Percentiles rank a stretch among this genome's conserved stretches.
These are phyloP conservation scores for Plasmodium inui DNA, from an alignment of 169 alveolate species.

Conservation along the genomic window DNA sequence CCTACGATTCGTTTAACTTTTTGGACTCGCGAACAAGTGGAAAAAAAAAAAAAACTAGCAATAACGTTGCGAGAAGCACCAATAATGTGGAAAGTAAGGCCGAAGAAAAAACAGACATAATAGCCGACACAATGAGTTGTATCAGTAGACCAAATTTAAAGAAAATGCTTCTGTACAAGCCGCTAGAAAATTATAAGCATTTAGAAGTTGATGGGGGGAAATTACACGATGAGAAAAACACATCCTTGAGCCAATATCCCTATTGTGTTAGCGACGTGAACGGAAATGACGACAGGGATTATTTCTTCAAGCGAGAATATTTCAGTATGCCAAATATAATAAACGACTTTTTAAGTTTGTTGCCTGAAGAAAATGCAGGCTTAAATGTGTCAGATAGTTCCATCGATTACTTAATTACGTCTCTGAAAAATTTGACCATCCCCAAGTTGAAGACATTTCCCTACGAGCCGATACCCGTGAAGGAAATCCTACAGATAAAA, in stretches of 20 bases:
- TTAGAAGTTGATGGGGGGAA: conserved; percentile 10
- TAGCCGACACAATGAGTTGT: conserved; percentile 11
- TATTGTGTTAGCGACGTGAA: conserved; percentile 8
- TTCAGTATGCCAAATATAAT: conserved; percentile 60
- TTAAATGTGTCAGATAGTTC: conserved; percentile 58
- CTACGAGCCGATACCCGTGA: conserved; percentile 73
- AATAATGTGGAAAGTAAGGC: not conserved
- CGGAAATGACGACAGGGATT: conserved; percentile 11
- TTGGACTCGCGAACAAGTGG: not conserved
- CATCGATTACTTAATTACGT: conserved; percentile 48
- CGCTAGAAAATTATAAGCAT: conserved; percentile 54
- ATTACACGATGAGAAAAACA: not conserved
- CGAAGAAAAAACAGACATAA: not conserved
- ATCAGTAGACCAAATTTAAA: conserved; percentile 71
- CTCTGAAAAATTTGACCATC: conserved; percentile 47
- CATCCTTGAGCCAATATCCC: not conserved
- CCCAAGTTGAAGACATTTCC: conserved; percentile 49
- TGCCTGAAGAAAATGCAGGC: conserved; percentile 55
- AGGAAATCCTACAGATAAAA: conserved; percentile 53
- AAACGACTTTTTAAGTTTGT: conserved; percentile 63
- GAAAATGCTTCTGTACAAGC: conserved; percentile 54
- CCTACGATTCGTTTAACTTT: conserved; percentile 56
- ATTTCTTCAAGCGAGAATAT: conserved; percentile 48
- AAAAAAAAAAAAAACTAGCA: conserved; percentile 17
- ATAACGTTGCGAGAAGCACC: not conserved